phyloP scores from a whole-genome alignment of 83 land plant genomes.

The Thuja plicata region DNA sequence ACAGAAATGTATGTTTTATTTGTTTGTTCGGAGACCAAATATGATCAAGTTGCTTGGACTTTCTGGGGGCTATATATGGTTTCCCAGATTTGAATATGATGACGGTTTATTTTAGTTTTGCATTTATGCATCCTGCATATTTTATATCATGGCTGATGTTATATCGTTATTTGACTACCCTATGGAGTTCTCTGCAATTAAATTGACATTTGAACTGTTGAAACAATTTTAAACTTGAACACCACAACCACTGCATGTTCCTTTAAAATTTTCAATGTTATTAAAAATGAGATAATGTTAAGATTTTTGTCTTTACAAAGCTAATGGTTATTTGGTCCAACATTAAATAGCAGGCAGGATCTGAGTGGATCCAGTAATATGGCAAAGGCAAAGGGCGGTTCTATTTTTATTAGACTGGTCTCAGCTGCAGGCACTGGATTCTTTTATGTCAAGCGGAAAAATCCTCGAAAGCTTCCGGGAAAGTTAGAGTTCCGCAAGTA shows the following conservation, averaged over 20 bases:
- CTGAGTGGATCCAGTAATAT: conserved; percentile 9
- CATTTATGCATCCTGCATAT: background rate
- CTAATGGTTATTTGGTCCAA: background rate
- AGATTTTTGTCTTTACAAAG: background rate
- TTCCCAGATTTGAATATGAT: background rate
- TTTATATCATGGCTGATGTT: background rate
- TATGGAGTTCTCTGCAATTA: background rate
- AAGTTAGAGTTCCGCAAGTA: conserved; percentile 91
- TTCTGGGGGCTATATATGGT: background rate
- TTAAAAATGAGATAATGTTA: background rate
- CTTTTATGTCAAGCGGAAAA: conserved; percentile 81
- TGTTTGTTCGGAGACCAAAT: background rate
- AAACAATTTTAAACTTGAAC: too few species aligned
- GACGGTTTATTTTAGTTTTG: background rate
- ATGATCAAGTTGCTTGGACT: background rate
- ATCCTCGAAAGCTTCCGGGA: conserved; percentile 54
- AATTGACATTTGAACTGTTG: background rate
- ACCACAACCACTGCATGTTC: background rate
- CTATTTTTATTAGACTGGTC: conserved; percentile 65
- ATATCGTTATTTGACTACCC: background rate
- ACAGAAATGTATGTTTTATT: too few species aligned
- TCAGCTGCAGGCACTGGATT: conserved; percentile 90
- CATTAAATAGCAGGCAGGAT: background rate
- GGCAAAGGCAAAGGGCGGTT: conserved; percentile 74
- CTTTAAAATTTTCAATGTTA: background rate